Base-by-base conservation (phyloP, 176 grass and related monocot species). In the Musa itinerans region DNA sequence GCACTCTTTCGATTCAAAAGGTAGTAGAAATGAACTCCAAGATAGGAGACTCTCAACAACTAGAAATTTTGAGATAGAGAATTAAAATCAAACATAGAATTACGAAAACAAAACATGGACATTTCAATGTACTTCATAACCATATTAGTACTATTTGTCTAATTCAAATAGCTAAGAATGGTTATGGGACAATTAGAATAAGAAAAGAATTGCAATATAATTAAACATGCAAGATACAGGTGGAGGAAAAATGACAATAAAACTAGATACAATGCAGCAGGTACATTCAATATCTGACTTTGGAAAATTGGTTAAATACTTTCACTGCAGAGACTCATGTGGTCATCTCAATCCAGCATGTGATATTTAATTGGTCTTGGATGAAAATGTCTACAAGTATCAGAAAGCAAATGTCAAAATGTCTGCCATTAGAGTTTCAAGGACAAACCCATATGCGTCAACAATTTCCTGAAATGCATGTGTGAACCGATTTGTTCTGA, bases 381-480 rank as follows among this genome's bases (percentile, higher is more conserved):
- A 52, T 50, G 55, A 27, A 29, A 27, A 29, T 16, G 25, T 2
- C 24, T 29, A 25, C 52, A 51, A 69, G 15, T 81, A 19, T 50
- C 29, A 43, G 20, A 63, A 72, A 27, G 68, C 27, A 63, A 74
- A 55, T 29, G 1, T 25, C 16, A 23, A 73, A 66, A 74, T 69
- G 54, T 67, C 54, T 73, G 3, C 9, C 56, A 24, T 2, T 70
- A 34, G 15, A 51, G 68, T 70, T 63, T 11, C 61, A 79, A 54
- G 78, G 64, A 80, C 85, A 83, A 83, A 99, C 96, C 96, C 96
- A 73, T 99, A 99, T 58, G 96, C 96, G 79, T 99, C 96, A 78
- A 99, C 85, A 64, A 99, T 99, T 88, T 99, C 96, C 86, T 99
- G 96, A 88, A 95, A 99, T 78, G 91, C 96, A 19, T 79, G 74